These are phyloP conservation scores for Ballota nigra DNA, from an alignment of 257 asterid species.

Conservation along the genomic window DNA sequence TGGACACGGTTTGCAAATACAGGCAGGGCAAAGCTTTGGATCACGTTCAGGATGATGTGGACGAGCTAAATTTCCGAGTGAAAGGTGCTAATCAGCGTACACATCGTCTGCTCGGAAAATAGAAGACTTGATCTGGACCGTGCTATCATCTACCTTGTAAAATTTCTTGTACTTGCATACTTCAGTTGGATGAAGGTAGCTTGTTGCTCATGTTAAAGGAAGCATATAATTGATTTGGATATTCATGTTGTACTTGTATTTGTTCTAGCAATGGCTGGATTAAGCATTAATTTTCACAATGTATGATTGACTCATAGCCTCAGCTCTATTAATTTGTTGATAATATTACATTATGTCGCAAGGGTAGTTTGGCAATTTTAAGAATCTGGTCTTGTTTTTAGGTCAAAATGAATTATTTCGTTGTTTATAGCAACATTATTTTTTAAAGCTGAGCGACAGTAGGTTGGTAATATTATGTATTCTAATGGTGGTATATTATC, in stretches of 20 bases:
- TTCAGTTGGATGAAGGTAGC: not conserved
- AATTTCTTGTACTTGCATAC: conserved; percentile 11
- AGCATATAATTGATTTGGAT: not conserved
- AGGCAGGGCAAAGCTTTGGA: conserved; percentile 62
- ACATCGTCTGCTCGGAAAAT: conserved; percentile 57
- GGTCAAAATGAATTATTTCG: not conserved
- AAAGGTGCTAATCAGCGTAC: conserved; percentile 59
- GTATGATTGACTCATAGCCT: not conserved
- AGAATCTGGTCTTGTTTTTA: not conserved
- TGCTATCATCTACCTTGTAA: conserved; percentile 4
- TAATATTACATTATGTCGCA: not conserved
- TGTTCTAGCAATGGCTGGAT: not conserved
- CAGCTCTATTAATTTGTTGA: not conserved
- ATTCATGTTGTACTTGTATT: not conserved
- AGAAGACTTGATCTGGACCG: conserved; percentile 12
- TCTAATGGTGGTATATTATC: no score
- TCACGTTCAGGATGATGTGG: conserved; percentile 61
- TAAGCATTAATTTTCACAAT: not conserved
- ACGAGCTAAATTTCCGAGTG: conserved; percentile 58
- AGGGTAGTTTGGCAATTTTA: not conserved
- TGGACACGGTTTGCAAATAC: conserved; percentile 21
- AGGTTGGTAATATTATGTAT: no score
- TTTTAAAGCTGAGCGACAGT: no score
- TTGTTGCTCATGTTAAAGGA: not conserved
- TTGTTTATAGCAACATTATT: not conserved